These are phyloP conservation scores for Termitomyces sp. DNA, from an alignment of 768 basidiomycete genomes.

Conservation along the genomic window DNA sequence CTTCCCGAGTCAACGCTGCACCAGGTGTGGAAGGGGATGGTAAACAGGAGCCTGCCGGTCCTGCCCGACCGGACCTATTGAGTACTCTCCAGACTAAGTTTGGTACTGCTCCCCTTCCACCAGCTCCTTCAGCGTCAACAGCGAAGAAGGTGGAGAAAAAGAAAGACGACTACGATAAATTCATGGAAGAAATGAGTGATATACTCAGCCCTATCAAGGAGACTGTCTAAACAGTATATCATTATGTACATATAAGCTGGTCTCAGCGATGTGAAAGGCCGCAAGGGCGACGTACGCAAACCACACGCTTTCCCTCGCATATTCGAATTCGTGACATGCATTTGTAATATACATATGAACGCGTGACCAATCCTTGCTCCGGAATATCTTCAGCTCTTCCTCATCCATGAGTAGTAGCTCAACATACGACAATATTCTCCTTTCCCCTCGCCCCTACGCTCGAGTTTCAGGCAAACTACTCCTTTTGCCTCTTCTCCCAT, in stretches of 20 bases:
- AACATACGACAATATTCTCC: constrained; percentile 36
- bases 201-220: constrained; percentile 38
- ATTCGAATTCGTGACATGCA: not conserved
- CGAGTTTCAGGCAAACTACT: constrained; percentile 52
- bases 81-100: constrained; percentile 57
- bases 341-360: not conserved
- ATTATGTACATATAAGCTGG: not conserved
- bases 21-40: constrained; percentile 42
- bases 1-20: constrained; percentile 57
- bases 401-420: constrained; percentile 23
- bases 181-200: constrained; percentile 72
- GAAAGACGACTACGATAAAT: constrained; percentile 72
- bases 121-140: constrained; percentile 17
- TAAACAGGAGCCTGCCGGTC: constrained; percentile 20
- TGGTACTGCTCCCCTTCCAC: constrained; percentile 33
- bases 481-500: constrained; percentile 65
- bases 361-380: constrained; percentile 11
- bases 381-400: not conserved
- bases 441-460: constrained; percentile 66
- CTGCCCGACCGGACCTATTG: constrained; percentile 62
- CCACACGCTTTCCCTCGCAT: not conserved
- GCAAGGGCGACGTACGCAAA: not conserved
- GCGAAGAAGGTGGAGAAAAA: constrained; percentile 27
- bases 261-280: not conserved
- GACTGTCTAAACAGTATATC: not conserved